These are phyloP conservation scores for Yamadazyma siamensis DNA, from an alignment of 1,139 yeast species.

Conservation along the genomic window DNA sequence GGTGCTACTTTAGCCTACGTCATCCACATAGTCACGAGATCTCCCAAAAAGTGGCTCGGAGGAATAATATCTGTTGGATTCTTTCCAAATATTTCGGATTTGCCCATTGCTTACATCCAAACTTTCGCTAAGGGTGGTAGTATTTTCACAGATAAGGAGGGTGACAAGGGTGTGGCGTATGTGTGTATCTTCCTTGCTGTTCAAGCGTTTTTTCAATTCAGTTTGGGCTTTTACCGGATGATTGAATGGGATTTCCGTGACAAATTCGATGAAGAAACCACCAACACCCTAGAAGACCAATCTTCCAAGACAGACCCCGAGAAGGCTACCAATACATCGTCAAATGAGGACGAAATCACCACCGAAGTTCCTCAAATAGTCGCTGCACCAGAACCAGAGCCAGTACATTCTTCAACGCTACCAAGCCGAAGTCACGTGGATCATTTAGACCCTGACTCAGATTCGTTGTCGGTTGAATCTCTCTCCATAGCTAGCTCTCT, in stretches of 20 bases:
- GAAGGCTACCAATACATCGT: neutral
- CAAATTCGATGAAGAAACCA: constrained; percentile 12
- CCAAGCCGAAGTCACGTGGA: too few relatives aligned
- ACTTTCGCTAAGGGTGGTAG: constrained; percentile 67
- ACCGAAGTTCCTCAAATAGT: too few relatives aligned
- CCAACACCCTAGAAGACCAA: neutral
- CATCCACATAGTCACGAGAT: constrained; percentile 33
- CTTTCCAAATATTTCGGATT: constrained; percentile 71
- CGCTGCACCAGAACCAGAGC: too few relatives aligned
- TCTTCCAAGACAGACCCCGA: constrained; percentile 4
- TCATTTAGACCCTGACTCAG: neutral
- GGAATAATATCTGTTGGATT: constrained; percentile 67
- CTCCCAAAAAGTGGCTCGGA: constrained; percentile 77
- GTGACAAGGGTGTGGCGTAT: constrained; percentile 80
- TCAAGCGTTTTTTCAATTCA: constrained; percentile 69
- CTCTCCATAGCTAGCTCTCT: constrained; percentile 1
- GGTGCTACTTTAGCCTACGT: constrained; percentile 37
- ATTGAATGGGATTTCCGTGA: constrained; percentile 67
- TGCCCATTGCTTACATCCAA: constrained; percentile 87
- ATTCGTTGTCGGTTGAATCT: too few relatives aligned
- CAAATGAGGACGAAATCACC: neutral
- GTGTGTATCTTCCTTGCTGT: constrained; percentile 75
- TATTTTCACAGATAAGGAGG: constrained; percentile 53
- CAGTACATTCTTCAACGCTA: too few relatives aligned
- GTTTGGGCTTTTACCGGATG: constrained; percentile 68